Conservation (phyloP, 1,284 basidiomycete genomes). For the Bjerkandera adusta region DNA sequence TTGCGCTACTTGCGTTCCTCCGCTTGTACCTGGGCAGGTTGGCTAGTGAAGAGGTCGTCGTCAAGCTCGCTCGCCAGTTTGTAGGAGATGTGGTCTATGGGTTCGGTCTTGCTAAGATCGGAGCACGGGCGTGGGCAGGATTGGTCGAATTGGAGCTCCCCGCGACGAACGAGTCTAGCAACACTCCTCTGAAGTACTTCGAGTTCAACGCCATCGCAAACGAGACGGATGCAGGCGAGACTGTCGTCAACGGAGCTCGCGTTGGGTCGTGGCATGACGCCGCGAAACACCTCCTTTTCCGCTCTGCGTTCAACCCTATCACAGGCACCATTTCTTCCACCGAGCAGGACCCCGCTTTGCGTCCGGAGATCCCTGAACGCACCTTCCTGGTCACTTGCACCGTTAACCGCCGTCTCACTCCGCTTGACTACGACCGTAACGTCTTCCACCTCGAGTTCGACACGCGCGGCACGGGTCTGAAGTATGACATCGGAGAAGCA, state of each 20-base stretch:
- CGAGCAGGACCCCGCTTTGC: constrained; percentile 65
- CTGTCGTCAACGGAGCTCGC: constrained; percentile 58
- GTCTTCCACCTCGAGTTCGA: constrained; percentile 99
- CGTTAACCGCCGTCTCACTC: constrained; percentile 94
- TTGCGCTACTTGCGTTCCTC: constrained; percentile 66
- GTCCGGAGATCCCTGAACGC: constrained; percentile 86
- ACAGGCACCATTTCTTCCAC: constrained; percentile 38
- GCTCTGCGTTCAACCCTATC: constrained; percentile 67
- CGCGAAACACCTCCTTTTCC: constrained; percentile 88
- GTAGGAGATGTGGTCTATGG: constrained; percentile 43
- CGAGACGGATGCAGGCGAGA: constrained; percentile 52
- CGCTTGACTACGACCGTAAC: constrained; percentile 94
- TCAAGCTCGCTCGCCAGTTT: constrained; percentile 45
- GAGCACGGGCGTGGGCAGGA: constrained; percentile 52
- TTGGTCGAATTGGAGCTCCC: constrained; percentile 51
- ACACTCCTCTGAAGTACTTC: constrained; percentile 50
- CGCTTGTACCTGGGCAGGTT: constrained; percentile 66
- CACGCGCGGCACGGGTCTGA: constrained; percentile 88
- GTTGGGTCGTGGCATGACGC: constrained; percentile 82
- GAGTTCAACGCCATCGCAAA: constrained; percentile 70
- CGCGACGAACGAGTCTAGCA: constrained; percentile 23
- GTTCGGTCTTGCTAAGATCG: constrained; percentile 45
- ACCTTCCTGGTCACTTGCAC: constrained; percentile 93
- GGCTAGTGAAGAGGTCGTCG: constrained; percentile 51
- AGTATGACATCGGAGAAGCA: constrained; percentile 96